Base-by-base conservation (phyloP, 2,329 filamentous ascomycete genomes). In the Allantophomopsis cytisporea region DNA sequence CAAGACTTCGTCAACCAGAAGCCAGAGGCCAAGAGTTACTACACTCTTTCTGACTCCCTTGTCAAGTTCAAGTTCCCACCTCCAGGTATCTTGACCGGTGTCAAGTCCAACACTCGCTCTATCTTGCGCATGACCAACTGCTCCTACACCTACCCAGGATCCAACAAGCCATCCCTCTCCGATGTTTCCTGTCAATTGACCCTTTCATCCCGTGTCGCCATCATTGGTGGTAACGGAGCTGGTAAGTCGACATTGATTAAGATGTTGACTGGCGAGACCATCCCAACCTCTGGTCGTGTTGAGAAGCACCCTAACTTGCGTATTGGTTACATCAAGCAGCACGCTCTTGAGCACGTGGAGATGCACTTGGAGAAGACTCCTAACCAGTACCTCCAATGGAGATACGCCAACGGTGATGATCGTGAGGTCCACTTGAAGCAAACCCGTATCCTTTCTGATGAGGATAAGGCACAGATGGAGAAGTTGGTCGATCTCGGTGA, bases 321-420 rank as follows among this genome's bases (percentile, higher is more conserved):
- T 71, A 95, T 98, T 53, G 91, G 91, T 40, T 98, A 98, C 69
- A 96, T 98, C 68, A 96, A 96, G 69, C 91, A 98, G 68, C 91
- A 98, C 62, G 91, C 91, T 35, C 73, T 98, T 11, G 91, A 98
- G 69, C 91, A 98, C 75, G 91, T 98, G 10, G 89, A 98, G 65
- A 94, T 95, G 89, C 91, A 98, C 57, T 69, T 96, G 51, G 91
- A 98, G 64, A 98, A 98, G 76, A 98, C 91, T 0, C 91, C 91
- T 32, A 96, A 94, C 60, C 91, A 98, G 64, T 98, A 98, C 57
- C 73, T 98, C 28, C 91, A 96, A 64, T 98, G 91, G 91, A 84
- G 91, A 53, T 98, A 96, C 58, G 85, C 85, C 53, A 86, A 96
- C 55, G 91, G 91, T 55, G 91, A 96, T 51, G 91, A 98, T 54